These are phyloP conservation scores for Pisolithus microcarpus DNA, from an alignment of 768 basidiomycete species.

Conservation along the genomic window DNA sequence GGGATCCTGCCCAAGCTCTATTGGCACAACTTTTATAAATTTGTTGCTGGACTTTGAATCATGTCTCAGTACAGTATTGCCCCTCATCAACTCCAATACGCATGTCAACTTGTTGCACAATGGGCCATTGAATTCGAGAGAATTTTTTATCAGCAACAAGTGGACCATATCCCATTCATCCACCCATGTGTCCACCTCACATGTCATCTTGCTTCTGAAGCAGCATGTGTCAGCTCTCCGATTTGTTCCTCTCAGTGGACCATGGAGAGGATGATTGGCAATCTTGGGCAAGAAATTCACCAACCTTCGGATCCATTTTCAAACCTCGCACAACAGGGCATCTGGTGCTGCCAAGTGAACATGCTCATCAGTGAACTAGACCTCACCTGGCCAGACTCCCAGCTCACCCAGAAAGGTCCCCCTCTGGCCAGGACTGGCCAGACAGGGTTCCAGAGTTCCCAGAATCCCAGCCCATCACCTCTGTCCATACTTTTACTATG, in stretches of 20 bases:
- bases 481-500: too few species aligned
- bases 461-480: too few species aligned
- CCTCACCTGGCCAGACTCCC: too few species aligned
- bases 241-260: constrained; percentile 23
- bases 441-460: too few species aligned
- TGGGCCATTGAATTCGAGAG: constrained; percentile 22
- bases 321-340: constrained; percentile 21
- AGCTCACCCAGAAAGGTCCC: too few species aligned
- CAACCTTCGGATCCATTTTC: constrained; percentile 20
- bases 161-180: constrained; percentile 22
- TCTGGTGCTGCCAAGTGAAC: constrained; percentile 15
- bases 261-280: constrained; percentile 20
- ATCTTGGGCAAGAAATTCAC: constrained; percentile 18
- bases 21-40: not conserved
- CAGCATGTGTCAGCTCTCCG: constrained; percentile 10
- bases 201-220: constrained; percentile 12
- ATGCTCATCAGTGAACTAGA: too few species aligned
- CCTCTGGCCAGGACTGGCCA: too few species aligned
- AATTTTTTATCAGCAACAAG: constrained; percentile 17
- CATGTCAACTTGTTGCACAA: constrained; percentile 6
- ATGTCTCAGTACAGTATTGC: constrained; percentile 1
- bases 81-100: not conserved
- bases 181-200: constrained; percentile 19
- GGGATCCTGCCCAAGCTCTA: not conserved
- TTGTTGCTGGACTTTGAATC: not conserved